phyloP scores from a whole-genome alignment of 2,329 filamentous ascomycete species.

The Plenodomus tracheiphilus region DNA sequence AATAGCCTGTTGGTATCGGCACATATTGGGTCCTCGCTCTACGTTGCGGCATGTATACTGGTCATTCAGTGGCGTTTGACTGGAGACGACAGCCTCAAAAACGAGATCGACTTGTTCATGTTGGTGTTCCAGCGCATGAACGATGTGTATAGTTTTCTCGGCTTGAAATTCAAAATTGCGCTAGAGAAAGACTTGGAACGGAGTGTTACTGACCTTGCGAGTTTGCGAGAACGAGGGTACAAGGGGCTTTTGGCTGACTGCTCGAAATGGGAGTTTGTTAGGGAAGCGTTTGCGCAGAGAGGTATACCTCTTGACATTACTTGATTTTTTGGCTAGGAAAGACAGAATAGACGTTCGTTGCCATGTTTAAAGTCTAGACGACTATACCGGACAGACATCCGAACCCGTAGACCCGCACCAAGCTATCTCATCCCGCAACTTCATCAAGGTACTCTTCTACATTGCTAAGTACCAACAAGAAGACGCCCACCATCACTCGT shows the following conservation, averaged over 20 bases:
- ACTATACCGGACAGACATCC: too few species aligned
- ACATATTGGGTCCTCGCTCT: slow-evolving; percentile 26
- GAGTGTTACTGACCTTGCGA: slow-evolving; percentile 12
- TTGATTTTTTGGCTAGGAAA: background rate
- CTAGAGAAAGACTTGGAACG: slow-evolving; percentile 25
- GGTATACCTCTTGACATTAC: slow-evolving; percentile 13
- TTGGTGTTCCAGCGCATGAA: slow-evolving; percentile 35
- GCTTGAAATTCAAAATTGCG: slow-evolving; percentile 33
- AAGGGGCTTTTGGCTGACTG: slow-evolving; percentile 34
- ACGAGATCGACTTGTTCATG: slow-evolving; percentile 28
- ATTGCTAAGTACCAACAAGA: slow-evolving; percentile 11
- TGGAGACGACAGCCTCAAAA: slow-evolving; percentile 23
- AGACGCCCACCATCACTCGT: slow-evolving; percentile 45
- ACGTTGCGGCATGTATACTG: slow-evolving; percentile 29
- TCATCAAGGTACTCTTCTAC: background rate
- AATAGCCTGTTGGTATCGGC: slow-evolving; percentile 29
- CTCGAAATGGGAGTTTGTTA: slow-evolving; percentile 25
- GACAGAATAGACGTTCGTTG: too few species aligned
- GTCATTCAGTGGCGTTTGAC: slow-evolving; percentile 32
- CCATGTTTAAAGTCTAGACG: background rate
- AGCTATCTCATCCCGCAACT: too few species aligned
- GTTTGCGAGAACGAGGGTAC: slow-evolving; percentile 23
- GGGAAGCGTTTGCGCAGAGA: slow-evolving; percentile 13
- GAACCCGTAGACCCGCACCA: too few species aligned
- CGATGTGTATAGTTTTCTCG: slow-evolving; percentile 28